These are phyloP conservation scores for Ceriops decandra DNA, from an alignment of 345 rosid genomes.

Conservation along the genomic window DNA sequence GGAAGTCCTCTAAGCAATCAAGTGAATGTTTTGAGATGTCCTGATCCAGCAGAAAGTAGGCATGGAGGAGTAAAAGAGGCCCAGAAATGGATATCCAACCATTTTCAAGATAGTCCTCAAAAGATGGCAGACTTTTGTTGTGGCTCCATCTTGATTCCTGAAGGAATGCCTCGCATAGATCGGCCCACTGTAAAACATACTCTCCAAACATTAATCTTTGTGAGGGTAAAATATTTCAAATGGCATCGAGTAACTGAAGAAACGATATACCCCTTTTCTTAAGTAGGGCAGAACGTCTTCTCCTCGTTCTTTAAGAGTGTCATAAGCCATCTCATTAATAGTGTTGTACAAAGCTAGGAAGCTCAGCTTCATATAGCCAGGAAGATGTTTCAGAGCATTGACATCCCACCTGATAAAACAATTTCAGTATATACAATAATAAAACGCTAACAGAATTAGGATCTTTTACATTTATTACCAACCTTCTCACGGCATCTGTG, in stretches of 20 bases:
- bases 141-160: slow-evolving; percentile 43
- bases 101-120: slow-evolving; percentile 41
- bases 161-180: slow-evolving; percentile 38
- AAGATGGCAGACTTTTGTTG: slow-evolving; percentile 21
- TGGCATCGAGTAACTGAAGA: background rate
- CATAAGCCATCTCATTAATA: slow-evolving; percentile 43
- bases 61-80: slow-evolving; percentile 20
- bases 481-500: slow-evolving; percentile 38
- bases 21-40: slow-evolving; percentile 14
- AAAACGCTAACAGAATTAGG: too few species aligned
- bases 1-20: slow-evolving; percentile 15
- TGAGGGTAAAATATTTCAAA: background rate
- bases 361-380: slow-evolving; percentile 39
- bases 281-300: slow-evolving; percentile 8
- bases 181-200: slow-evolving; percentile 34
- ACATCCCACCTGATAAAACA: slow-evolving; percentile 42
- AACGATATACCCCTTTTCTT: background rate
- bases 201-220: background rate
- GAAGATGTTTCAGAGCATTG: slow-evolving; percentile 26
- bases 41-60: slow-evolving; percentile 19
- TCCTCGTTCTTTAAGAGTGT: slow-evolving; percentile 29
- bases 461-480: background rate
- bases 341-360: slow-evolving; percentile 39
- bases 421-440: background rate
- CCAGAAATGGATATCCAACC: slow-evolving; percentile 34